These are phyloP conservation scores for Pichia rugopelliculosa DNA, from an alignment of 805 yeast species.

Conservation along the genomic window DNA sequence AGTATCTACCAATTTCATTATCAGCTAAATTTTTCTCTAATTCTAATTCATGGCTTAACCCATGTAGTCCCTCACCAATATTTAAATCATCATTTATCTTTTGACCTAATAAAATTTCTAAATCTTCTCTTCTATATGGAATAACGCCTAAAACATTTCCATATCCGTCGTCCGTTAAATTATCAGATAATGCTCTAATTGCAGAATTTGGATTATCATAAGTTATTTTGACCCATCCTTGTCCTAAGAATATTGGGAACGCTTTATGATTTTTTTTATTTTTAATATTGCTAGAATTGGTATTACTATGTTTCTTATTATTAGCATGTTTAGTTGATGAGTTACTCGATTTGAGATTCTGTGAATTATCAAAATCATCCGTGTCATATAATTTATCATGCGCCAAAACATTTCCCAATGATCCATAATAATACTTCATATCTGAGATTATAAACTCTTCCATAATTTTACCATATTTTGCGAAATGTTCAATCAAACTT, in stretches of 20 bases:
- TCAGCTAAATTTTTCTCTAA: constrained; percentile 5
- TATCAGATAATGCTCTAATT: constrained; percentile 74
- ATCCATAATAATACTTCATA: constrained; percentile 1
- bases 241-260: constrained; percentile 73
- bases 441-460: constrained; percentile 10
- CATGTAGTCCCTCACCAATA: constrained; percentile 11
- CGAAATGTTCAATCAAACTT: constrained; percentile 42
- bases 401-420: constrained; percentile 2
- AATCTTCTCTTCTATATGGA: constrained; percentile 50
- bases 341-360: not conserved
- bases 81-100: constrained; percentile 8
- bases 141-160: constrained; percentile 50
- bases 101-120: constrained; percentile 7
- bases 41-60: constrained; percentile 5
- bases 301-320: not conserved
- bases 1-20: constrained; percentile 9
- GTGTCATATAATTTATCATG: not conserved
- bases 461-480: constrained; percentile 12
- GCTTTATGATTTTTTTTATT: not conserved
- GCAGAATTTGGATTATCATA: constrained; percentile 72
- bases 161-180: constrained; percentile 55
- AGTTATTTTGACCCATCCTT: constrained; percentile 87
- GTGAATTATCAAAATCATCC: not conserved
- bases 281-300: not conserved
- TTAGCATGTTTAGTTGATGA: not conserved